Evolutionary conservation across 306 rosid species (phyloP).

Genomic region (Prunus campanulata): DNA sequence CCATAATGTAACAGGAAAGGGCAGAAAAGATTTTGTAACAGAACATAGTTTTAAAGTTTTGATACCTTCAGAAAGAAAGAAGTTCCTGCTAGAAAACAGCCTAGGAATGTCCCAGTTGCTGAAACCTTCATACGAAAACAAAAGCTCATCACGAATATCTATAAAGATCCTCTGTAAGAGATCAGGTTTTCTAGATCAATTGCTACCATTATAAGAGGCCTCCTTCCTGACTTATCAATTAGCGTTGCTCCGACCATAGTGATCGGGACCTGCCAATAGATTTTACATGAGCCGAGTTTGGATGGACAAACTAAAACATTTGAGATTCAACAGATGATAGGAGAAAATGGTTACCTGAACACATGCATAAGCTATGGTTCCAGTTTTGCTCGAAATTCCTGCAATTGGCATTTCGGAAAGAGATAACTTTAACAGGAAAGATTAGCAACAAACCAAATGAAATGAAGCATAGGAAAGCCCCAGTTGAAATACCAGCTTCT

Average conservation of each 20-base stretch:
- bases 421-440: constrained; percentile 1
- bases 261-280: constrained; percentile 43
- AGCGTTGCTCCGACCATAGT: constrained; percentile 39
- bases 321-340: neutral
- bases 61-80: constrained; percentile 45
- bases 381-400: constrained; percentile 64
- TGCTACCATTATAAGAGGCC: constrained; percentile 49
- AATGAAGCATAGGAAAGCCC: neutral
- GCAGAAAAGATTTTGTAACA: neutral
- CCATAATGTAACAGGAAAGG: neutral
- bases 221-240: constrained; percentile 47
- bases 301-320: neutral
- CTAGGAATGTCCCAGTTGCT: constrained; percentile 50
- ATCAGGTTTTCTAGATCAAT: neutral
- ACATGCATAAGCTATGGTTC: constrained; percentile 67
- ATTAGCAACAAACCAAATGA: neutral
- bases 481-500: constrained; percentile 33
- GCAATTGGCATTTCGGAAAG: constrained; percentile 9
- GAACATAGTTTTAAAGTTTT: neutral
- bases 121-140: constrained; percentile 41
- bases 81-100: constrained; percentile 45
- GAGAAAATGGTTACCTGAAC: constrained; percentile 45
- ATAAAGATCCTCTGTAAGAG: neutral
- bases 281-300: neutral
- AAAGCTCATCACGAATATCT: neutral